Base-by-base conservation (phyloP, 176 grass and related monocot genomes). In the Aechmea fasciata region DNA sequence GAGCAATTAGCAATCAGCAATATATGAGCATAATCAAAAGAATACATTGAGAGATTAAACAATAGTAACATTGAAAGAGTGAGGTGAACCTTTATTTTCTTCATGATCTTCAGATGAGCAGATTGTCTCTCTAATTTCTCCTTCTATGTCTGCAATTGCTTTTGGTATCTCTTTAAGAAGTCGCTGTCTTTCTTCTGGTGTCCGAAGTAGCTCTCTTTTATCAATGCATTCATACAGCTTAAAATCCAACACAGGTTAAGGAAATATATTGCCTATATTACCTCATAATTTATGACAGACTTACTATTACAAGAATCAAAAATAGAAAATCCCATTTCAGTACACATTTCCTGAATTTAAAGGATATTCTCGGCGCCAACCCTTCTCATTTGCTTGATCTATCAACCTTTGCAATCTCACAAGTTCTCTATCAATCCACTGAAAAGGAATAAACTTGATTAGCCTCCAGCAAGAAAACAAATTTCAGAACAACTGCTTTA, bases 351-450 rank as follows among this genome's bases (percentile, higher is more conserved):
- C 54, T 19, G 3, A 20, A 59, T 6, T 8, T 48, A 75, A 91
- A 87, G 93, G 93, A 96, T 92, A 96, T 96, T 92, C 73, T 71
- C 13, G 33, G 28, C 63, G 81, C 79, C 78, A 87, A 50, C 93
- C 93, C 69, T 92, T 90, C 47, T 73, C 79, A 71, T 87, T 67
- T 13, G 86, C 85, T 66, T 10, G 49, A 64, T 71, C 48, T 24
- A 92, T 90, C 62, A 71, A 26, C 57, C 62, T 96, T 76, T 81
- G 78, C 52, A 96, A 59, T 69, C 65, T 90, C 69, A 11, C 3
- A 76, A 96, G 70, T 72, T 96, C 86, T 69, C 47, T 83, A 48
- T 80, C 73, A 73, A 96, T 81, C 93, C 93, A 87, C 89, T 96
- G 76, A 79, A 86, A 83, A 83, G 73, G 57, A 72, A 64, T 57